Percentiles rank a stretch among this genome's conserved stretches.
phyloP scores from a whole-genome alignment of 176 grass and related monocot species.

The Musa schizocarpa region DNA sequence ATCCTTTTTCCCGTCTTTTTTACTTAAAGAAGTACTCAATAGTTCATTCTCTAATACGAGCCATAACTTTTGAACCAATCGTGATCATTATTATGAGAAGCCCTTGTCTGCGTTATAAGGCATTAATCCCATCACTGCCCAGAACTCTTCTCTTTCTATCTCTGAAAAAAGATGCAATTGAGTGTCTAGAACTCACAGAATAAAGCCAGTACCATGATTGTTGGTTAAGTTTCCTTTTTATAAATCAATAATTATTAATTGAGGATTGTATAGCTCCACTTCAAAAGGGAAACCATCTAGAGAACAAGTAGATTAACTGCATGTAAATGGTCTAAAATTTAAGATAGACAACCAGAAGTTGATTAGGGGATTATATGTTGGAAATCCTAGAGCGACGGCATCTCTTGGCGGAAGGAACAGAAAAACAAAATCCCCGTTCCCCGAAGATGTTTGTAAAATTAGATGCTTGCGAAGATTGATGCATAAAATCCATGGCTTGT shows the following conservation, averaged over 20 bases:
- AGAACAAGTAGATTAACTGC: constrained; percentile 53
- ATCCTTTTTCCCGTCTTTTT: constrained; percentile 60
- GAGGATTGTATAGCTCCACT: constrained; percentile 27
- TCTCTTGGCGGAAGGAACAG: too few species aligned
- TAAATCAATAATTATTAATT: constrained; percentile 60
- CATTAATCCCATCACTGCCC: constrained; percentile 95
- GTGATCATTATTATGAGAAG: constrained; percentile 64
- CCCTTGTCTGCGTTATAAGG: constrained; percentile 83
- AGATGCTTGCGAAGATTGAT: too few species aligned
- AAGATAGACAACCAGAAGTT: too few species aligned
- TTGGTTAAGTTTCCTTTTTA: constrained; percentile 27
- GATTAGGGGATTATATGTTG: too few species aligned
- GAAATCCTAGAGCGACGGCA: too few species aligned
- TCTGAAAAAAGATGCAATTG: constrained; percentile 46
- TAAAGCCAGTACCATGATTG: constrained; percentile 11
- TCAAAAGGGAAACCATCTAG: constrained; percentile 45
- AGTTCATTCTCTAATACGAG: too few species aligned
- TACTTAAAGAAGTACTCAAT: constrained; percentile 86
- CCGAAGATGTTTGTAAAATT: too few species aligned
- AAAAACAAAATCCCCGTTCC: too few species aligned
- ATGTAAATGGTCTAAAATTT: too few species aligned
- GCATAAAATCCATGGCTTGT: too few species aligned
- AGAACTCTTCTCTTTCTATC: constrained; percentile 92
- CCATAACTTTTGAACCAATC: constrained; percentile 59
- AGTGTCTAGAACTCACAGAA: constrained; percentile 27